These are phyloP conservation scores for Drosera capensis DNA, from an alignment of 148 eudicot species.

Conservation along the genomic window DNA sequence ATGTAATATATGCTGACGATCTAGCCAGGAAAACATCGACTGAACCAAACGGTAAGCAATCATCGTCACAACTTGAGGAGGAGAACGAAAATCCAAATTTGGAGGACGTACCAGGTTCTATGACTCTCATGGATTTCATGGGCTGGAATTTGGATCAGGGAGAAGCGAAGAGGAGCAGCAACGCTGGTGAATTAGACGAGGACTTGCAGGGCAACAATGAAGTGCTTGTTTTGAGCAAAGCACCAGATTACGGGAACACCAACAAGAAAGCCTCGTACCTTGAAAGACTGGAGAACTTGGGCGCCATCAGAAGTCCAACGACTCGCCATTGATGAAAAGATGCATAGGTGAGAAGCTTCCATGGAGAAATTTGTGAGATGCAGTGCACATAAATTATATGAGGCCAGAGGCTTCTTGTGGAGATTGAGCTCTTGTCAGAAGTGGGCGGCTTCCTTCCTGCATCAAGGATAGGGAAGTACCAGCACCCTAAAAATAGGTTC, in stretches of 20 bases:
- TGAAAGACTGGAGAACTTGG: background rate
- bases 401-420: background rate
- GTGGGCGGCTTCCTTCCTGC: background rate
- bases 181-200: background rate
- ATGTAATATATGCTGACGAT: conserved; percentile 4
- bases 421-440: background rate
- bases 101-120: background rate
- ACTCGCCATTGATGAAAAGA: background rate
- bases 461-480: background rate
- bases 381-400: background rate
- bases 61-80: background rate
- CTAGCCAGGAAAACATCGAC: background rate
- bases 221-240: background rate
- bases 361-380: background rate
- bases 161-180: background rate
- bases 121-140: conserved; percentile 1
- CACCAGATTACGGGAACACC: background rate
- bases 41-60: background rate
- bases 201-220: background rate
- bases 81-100: background rate
- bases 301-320: background rate
- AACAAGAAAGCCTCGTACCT: background rate
- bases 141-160: background rate
- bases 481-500: conserved; percentile 48
- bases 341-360: background rate